phyloP scores from a whole-genome alignment of 208 protist genomes.

The Leishmania tarentolae region DNA sequence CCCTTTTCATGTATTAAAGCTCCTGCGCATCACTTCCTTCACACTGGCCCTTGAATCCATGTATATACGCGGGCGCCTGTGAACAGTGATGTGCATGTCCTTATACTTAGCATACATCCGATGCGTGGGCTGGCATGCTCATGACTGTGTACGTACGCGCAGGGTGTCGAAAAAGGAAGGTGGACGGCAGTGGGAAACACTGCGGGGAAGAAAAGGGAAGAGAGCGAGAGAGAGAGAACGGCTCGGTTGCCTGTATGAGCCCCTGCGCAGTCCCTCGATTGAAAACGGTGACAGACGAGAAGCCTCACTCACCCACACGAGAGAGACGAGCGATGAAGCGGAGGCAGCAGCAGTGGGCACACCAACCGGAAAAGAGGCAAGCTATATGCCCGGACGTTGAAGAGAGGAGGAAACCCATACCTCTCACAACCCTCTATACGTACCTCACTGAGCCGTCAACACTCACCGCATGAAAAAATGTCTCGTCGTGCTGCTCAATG shows the following conservation, averaged over 20 bases:
- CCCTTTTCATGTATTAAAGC: background rate
- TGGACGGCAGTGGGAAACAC: background rate
- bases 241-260: background rate
- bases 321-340: background rate
- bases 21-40: background rate
- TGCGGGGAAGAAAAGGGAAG: constrained; percentile 8
- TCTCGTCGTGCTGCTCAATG: background rate
- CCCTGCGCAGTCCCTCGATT: background rate
- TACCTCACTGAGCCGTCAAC: background rate
- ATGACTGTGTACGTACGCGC: background rate
- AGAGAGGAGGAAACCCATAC: background rate
- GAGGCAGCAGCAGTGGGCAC: background rate
- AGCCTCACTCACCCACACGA: background rate
- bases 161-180: background rate
- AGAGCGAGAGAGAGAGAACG: background rate
- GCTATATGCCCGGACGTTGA: background rate
- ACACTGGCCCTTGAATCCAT: background rate
- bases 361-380: background rate
- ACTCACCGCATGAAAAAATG: background rate
- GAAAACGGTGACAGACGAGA: background rate
- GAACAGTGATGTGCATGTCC: background rate
- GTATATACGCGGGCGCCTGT: background rate
- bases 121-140: background rate
- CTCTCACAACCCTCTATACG: background rate
- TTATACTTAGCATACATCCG: background rate